Evolutionary conservation across 2,329 filamentous ascomycete species (phyloP).

Genomic region (Aspergillus japonicus): DNA sequence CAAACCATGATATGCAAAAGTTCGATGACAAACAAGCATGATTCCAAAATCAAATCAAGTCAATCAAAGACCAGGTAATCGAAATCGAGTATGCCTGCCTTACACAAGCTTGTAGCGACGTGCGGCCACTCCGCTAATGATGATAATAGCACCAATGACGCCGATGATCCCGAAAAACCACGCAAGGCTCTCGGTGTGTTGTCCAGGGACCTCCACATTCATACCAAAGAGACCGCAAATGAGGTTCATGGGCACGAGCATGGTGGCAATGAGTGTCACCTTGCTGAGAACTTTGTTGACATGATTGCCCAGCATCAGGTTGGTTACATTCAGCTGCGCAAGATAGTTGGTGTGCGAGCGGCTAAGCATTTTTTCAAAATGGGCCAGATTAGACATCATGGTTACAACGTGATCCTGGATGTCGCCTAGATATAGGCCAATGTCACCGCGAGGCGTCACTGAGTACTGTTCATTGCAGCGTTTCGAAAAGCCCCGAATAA

Average conservation of each 20-base stretch:
- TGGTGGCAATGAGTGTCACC: conserved; percentile 89
- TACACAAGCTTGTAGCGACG: conserved; percentile 45
- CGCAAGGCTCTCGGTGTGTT: conserved; percentile 31
- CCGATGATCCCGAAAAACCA: conserved; percentile 54
- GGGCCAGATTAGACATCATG: conserved; percentile 93
- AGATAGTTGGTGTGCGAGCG: conserved; percentile 95
- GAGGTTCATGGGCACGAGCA: conserved; percentile 93
- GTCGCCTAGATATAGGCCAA: conserved; percentile 92
- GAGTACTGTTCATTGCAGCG: conserved; percentile 97
- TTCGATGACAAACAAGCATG: not conserved
- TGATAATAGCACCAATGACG: conserved; percentile 44
- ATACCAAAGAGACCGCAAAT: conserved; percentile 64
- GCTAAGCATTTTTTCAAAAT: conserved; percentile 97
- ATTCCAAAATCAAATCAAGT: conserved; percentile 1
- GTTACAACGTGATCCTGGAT: conserved; percentile 99
- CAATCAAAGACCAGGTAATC: not conserved
- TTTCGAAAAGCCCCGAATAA: conserved; percentile 96
- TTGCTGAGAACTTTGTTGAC: conserved; percentile 90
- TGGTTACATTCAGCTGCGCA: conserved; percentile 89
- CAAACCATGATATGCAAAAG: not conserved
- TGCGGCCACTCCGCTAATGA: conserved; percentile 39
- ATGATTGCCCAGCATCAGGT: conserved; percentile 80
- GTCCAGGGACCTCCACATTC: conserved; percentile 51
- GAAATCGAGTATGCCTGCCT: conserved; percentile 2
- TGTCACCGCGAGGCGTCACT: conserved; percentile 92